Conservation (phyloP, 2,329 filamentous ascomycete genomes). For the Gnomoniopsis sp. region DNA sequence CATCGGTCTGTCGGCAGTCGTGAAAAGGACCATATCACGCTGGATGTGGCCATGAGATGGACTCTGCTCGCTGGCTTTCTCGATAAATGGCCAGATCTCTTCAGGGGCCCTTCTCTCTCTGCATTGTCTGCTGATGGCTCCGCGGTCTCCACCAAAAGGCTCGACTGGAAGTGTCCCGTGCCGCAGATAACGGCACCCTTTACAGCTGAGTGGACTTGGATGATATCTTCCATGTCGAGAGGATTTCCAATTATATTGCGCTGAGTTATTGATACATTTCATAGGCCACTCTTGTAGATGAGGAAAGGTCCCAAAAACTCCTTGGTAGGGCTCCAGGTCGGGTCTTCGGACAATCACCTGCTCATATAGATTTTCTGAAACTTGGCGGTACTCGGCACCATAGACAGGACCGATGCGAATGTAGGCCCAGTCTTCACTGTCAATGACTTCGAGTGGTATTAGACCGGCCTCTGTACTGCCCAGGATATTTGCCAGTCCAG, state of each 20-base stretch:
- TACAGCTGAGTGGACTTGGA: slow-evolving; percentile 3
- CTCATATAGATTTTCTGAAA: slow-evolving; percentile 24
- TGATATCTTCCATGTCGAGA: slow-evolving; percentile 9
- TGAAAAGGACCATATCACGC: slow-evolving; percentile 35
- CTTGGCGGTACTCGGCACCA: slow-evolving; percentile 5
- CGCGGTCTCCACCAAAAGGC: slow-evolving; percentile 4
- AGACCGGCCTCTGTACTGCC: slow-evolving; percentile 27
- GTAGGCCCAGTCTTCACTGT: slow-evolving; percentile 27
- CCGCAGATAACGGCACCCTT: slow-evolving; percentile 3
- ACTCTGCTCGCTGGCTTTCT: slow-evolving; percentile 10
- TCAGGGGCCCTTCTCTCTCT: neutral
- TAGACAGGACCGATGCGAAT: slow-evolving; percentile 22
- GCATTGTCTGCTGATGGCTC: neutral
- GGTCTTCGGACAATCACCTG: slow-evolving; percentile 24
- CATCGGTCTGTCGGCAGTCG: slow-evolving; percentile 39
- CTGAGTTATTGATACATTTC: slow-evolving; percentile 12
- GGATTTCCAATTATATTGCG: too few relatives aligned
- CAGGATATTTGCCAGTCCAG: slow-evolving; percentile 21
- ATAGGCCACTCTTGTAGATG: slow-evolving; percentile 29
- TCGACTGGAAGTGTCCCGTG: slow-evolving; percentile 3
- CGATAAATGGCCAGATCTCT: slow-evolving; percentile 1
- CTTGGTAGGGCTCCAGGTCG: slow-evolving; percentile 20
- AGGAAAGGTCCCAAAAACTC: slow-evolving; percentile 26
- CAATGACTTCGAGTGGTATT: slow-evolving; percentile 17
- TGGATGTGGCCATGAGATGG: slow-evolving; percentile 43